A percentile compares a stretch with the other conserved stretches of the same genome.
Evolutionary conservation across 805 yeast genomes (phyloP).

Genomic region (Saccharomycopsis olivae): DNA sequence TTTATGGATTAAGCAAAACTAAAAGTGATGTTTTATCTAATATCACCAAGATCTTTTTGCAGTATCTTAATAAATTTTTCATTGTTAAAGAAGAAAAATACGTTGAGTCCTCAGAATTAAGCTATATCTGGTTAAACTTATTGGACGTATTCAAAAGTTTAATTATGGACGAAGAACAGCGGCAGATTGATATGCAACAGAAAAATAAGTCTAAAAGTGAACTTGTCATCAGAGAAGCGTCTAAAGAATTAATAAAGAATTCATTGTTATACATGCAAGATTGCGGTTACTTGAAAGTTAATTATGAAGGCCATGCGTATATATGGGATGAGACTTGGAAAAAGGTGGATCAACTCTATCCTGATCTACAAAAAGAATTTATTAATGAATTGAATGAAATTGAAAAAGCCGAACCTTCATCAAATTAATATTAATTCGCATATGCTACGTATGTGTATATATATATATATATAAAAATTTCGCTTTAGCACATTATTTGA

Average conservation of each 20-base stretch:
- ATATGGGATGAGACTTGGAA: slow-evolving; percentile 17
- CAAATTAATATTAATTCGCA: too few relatives aligned
- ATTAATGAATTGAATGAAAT: slow-evolving; percentile 4
- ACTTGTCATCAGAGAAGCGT: slow-evolving; percentile 12
- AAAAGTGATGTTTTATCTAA: slow-evolving; percentile 58
- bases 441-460: too few relatives aligned
- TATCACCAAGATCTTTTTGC: slow-evolving; percentile 54
- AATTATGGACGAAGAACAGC: slow-evolving; percentile 14
- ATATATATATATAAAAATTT: too few relatives aligned
- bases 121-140: slow-evolving; percentile 16
- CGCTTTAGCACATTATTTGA: too few relatives aligned
- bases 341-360: slow-evolving; percentile 8
- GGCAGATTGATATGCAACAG: slow-evolving; percentile 8
- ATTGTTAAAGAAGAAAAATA: slow-evolving; percentile 7
- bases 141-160: slow-evolving; percentile 15
- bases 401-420: slow-evolving; percentile 1
- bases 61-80: slow-evolving; percentile 27
- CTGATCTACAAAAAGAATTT: slow-evolving; percentile 10
- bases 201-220: slow-evolving; percentile 4
- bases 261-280: slow-evolving; percentile 14
- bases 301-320: slow-evolving; percentile 3
- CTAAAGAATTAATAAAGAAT: slow-evolving; percentile 15
- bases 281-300: slow-evolving; percentile 10
- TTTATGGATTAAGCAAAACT: slow-evolving; percentile 50
- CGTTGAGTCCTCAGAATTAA: slow-evolving; percentile 10